Evolutionary conservation across 192 early-diverging fungal genomes (phyloP).

Genomic region (Gigaspora rosea): DNA sequence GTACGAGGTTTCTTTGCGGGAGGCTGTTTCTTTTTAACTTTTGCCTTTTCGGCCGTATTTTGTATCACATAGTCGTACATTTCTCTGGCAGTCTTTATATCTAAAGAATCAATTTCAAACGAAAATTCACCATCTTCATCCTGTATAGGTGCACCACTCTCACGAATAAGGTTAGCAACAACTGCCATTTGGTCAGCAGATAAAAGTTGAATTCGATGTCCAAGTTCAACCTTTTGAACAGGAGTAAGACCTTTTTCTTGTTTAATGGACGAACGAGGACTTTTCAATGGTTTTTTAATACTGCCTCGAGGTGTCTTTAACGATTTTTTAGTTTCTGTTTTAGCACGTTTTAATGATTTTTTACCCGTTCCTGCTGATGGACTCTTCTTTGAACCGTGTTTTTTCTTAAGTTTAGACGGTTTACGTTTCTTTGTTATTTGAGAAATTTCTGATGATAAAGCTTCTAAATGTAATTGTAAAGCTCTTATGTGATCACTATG

Average conservation of each 20-base stretch:
- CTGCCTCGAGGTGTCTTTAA: too few relatives aligned
- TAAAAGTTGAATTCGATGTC: constrained; percentile 64
- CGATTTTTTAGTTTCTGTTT: too few relatives aligned
- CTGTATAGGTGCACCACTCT: constrained; percentile 60
- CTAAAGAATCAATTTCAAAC: constrained; percentile 91
- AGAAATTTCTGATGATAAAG: too few relatives aligned
- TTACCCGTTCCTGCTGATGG: too few relatives aligned
- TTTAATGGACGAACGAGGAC: too few relatives aligned
- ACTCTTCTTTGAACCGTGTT: too few relatives aligned
- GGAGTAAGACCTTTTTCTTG: constrained; percentile 56
- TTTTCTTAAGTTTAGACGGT: too few relatives aligned
- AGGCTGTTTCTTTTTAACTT: constrained; percentile 50
- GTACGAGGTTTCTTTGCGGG: constrained; percentile 48
- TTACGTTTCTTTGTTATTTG: too few relatives aligned
- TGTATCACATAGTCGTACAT: constrained; percentile 81
- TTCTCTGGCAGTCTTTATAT: constrained; percentile 76
- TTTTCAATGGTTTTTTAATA: too few relatives aligned
- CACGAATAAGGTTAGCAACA: constrained; percentile 77
- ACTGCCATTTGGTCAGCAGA: constrained; percentile 62
- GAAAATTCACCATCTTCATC: constrained; percentile 82
- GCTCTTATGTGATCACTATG: too few relatives aligned
- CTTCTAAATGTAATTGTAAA: too few relatives aligned
- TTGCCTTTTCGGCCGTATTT: constrained; percentile 44
- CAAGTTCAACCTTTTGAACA: constrained; percentile 88
- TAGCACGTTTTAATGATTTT: too few relatives aligned